phyloP scores from a whole-genome alignment of 345 rosid species.

The Trapa bicornis region DNA sequence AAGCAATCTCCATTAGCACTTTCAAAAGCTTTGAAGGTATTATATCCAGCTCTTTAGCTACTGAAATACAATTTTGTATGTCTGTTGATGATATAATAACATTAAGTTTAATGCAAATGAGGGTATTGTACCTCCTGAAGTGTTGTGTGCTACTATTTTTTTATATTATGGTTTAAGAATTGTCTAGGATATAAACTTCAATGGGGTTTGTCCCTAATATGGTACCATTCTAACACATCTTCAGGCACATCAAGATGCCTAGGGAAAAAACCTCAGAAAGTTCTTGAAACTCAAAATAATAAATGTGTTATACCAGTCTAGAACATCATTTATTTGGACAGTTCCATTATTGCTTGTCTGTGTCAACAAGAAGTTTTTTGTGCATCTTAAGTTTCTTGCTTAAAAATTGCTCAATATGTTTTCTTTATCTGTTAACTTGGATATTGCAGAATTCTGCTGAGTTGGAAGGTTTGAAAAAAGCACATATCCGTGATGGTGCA shows the following conservation, averaged over 20 bases:
- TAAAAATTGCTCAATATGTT: background rate
- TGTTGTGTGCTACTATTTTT: too few relatives aligned
- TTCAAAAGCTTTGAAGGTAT: slow-evolving; percentile 86
- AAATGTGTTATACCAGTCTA: background rate
- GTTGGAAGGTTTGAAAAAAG: slow-evolving; percentile 71
- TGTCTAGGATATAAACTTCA: background rate
- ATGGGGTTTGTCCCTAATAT: background rate
- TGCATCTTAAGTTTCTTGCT: background rate
- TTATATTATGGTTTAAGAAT: background rate
- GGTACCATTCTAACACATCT: background rate
- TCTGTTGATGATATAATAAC: too few relatives aligned
- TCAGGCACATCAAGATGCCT: background rate
- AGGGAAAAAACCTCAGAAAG: background rate
- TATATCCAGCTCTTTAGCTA: slow-evolving; percentile 1
- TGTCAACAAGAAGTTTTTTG: background rate
- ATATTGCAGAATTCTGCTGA: slow-evolving; percentile 64
- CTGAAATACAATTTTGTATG: background rate
- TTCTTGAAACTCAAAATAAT: background rate
- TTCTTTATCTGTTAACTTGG: background rate
- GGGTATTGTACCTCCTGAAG: too few relatives aligned
- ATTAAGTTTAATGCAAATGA: too few relatives aligned
- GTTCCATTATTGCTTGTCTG: background rate
- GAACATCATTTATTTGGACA: background rate
- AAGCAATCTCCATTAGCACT: slow-evolving; percentile 88
- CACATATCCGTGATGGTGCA: slow-evolving; percentile 95